These are phyloP conservation scores for Eremochloa ophiuroides DNA, from an alignment of 176 grass and related monocot species.

Conservation along the genomic window DNA sequence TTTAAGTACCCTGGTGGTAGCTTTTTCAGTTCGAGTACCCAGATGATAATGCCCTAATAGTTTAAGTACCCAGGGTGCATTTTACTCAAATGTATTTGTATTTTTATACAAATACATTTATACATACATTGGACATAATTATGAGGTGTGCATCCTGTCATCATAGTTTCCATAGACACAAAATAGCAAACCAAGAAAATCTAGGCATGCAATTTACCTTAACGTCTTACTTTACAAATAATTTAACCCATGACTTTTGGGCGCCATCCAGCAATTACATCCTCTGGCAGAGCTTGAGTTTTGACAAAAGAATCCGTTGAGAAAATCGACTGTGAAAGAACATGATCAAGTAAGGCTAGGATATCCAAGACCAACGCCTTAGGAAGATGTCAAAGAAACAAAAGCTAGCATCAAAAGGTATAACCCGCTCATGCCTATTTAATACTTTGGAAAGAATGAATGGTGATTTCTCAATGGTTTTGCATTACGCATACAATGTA, in stretches of 20 bases:
- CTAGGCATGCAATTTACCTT: constrained; percentile 5
- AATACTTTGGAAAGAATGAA: neutral
- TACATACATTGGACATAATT: constrained; percentile 1
- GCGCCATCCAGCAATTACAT: constrained; percentile 93
- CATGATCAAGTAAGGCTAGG: constrained; percentile 9
- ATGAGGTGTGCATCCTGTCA: neutral
- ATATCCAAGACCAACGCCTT: neutral
- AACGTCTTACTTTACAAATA: constrained; percentile 24
- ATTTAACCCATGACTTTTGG: constrained; percentile 79
- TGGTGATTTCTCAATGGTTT: neutral
- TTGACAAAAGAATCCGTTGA: constrained; percentile 84
- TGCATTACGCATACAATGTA: neutral
- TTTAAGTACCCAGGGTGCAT: too few relatives aligned
- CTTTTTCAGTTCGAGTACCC: too few relatives aligned
- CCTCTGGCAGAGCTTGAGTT: constrained; percentile 66
- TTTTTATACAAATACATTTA: neutral
- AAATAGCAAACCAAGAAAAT: neutral
- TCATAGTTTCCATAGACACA: neutral
- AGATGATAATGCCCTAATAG: too few relatives aligned
- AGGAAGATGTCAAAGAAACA: neutral
- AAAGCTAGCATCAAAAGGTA: neutral
- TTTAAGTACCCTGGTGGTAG: too few relatives aligned
- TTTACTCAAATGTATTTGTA: neutral
- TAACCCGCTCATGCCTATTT: neutral
- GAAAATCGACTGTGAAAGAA: constrained; percentile 70